phyloP scores from a whole-genome alignment of 2,329 filamentous ascomycete genomes.

The Penicillium sclerotigenum region DNA sequence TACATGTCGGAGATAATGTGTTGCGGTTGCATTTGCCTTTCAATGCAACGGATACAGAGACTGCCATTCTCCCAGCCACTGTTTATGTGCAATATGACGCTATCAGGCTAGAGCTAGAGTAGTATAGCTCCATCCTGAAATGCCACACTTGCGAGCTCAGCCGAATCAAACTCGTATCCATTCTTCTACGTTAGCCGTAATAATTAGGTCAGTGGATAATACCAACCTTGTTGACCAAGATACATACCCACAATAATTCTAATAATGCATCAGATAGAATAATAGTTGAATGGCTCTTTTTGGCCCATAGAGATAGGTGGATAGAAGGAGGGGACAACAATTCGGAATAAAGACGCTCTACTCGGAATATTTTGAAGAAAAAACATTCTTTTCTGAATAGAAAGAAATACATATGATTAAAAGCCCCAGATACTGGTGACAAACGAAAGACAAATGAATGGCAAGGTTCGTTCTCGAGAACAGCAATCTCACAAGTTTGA shows the following conservation, averaged over 20 bases:
- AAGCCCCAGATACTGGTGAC: conserved; percentile 2
- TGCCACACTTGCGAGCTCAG: neutral
- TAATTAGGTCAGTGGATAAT: neutral
- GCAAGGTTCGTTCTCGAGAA: neutral
- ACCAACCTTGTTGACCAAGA: neutral
- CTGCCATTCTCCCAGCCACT: conserved; percentile 53
- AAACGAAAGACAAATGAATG: conserved; percentile 15
- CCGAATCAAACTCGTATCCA: neutral
- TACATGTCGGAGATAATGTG: conserved; percentile 55
- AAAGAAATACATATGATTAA: conserved; percentile 12
- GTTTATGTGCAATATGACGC: conserved; percentile 67
- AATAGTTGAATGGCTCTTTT: neutral
- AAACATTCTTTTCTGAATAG: neutral
- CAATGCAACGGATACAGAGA: conserved; percentile 59
- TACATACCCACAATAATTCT: neutral
- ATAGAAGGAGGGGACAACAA: neutral
- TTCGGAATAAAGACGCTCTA: neutral
- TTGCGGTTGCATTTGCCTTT: conserved; percentile 58
- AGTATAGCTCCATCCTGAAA: neutral
- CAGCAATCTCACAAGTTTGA: neutral
- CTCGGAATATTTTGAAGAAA: neutral
- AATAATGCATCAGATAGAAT: too few species aligned
- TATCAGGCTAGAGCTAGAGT: conserved; percentile 54
- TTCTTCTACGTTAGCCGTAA: neutral
- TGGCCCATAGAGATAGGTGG: neutral